Conservation (phyloP, 106 monocot genomes). For the Agapanthus africanus region DNA sequence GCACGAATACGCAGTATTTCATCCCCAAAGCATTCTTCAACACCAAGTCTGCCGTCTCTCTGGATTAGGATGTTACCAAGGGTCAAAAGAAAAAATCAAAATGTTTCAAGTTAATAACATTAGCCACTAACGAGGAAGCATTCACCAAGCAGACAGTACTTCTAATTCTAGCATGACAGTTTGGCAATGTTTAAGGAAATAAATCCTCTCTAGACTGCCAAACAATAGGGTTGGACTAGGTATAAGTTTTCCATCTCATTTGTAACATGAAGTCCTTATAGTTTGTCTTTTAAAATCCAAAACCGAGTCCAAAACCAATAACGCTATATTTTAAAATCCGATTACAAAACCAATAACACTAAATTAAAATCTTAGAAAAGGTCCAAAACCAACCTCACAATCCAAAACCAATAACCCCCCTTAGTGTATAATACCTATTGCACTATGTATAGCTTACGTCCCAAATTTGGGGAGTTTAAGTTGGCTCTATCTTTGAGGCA, state of each 20-base stretch:
- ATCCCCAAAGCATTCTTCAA: slow-evolving; percentile 41
- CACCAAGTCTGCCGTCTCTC: slow-evolving; percentile 21
- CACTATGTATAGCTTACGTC: no score
- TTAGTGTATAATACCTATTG: no score
- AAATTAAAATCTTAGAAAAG: no score
- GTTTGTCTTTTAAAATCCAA: no score
- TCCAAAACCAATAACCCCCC: no score
- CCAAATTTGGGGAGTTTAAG: background rate
- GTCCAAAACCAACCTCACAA: no score
- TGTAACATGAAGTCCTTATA: no score
- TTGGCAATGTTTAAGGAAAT: background rate
- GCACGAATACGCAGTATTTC: slow-evolving; percentile 80
- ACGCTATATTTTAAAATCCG: no score
- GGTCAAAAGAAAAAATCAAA: background rate
- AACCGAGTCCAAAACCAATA: no score
- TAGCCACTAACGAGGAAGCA: background rate
- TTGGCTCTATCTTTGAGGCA: background rate
- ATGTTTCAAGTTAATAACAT: background rate
- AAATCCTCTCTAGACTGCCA: background rate
- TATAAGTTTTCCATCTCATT: background rate
- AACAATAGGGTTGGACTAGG: background rate
- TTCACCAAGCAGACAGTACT: background rate
- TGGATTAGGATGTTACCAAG: slow-evolving; percentile 10
- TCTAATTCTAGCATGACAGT: background rate
- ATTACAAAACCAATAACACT: no score